These are phyloP conservation scores for Lyophyllum shimeji DNA, from an alignment of 768 basidiomycete genomes.

Conservation along the genomic window DNA sequence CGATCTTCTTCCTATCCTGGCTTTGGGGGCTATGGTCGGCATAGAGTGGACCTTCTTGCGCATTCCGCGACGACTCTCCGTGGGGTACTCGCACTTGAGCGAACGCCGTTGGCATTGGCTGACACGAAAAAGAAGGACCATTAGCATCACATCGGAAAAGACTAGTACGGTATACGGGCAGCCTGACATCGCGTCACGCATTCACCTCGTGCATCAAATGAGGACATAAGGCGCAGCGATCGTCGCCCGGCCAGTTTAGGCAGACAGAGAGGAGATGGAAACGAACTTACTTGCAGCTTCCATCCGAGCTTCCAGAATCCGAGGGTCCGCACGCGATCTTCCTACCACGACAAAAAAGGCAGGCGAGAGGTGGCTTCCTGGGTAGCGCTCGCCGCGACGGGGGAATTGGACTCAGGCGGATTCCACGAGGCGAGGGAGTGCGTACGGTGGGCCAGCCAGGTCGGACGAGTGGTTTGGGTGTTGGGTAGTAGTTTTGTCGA, in stretches of 20 bases:
- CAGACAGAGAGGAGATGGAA: constrained; percentile 8
- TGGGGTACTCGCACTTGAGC: constrained; percentile 70
- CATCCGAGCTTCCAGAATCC: constrained; percentile 47
- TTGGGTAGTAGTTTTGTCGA: constrained; percentile 6
- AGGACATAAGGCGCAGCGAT: constrained; percentile 7
- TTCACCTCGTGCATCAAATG: constrained; percentile 12
- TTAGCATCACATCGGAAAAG: constrained; percentile 7
- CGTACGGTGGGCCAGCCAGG: constrained; percentile 15
- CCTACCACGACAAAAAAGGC: constrained; percentile 63
- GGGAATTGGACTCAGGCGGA: constrained; percentile 27
- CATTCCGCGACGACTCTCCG: constrained; percentile 70
- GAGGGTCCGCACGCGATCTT: constrained; percentile 73
- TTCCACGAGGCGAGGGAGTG: constrained; percentile 18
- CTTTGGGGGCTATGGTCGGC: constrained; percentile 22
- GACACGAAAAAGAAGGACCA: constrained; percentile 16
- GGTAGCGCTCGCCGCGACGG: constrained; percentile 29
- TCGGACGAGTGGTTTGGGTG: constrained; percentile 2
- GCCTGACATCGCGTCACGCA: constrained; percentile 10
- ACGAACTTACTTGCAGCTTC: constrained; percentile 65
- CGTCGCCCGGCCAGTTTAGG: constrained; percentile 1
- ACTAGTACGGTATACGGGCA: neutral
- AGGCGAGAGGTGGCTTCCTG: constrained; percentile 64
- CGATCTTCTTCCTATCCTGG: constrained; percentile 17
- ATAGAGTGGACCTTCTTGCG: constrained; percentile 40
- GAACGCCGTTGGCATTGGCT: constrained; percentile 76